phyloP scores from a whole-genome alignment of 148 eudicot genomes.

The Fagopyrum esculentum region DNA sequence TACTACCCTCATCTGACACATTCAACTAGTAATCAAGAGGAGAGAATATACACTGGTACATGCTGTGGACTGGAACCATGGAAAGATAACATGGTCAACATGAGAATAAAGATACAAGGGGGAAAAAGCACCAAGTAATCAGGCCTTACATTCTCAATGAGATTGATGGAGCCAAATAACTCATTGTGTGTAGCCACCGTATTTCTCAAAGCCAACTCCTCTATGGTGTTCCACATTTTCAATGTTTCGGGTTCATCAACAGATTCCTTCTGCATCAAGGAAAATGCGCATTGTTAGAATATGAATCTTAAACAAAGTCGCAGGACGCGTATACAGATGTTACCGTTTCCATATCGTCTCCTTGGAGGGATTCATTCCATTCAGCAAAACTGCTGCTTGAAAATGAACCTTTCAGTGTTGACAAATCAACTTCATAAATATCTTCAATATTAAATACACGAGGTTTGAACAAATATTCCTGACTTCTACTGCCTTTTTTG shows the following conservation, averaged over 20 bases:
- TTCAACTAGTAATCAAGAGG: not conserved
- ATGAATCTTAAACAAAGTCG: not conserved
- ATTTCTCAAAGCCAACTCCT: constrained; percentile 47
- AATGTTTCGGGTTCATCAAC: constrained; percentile 36
- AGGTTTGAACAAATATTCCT: constrained; percentile 75
- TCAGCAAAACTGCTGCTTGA: constrained; percentile 54
- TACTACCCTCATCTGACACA: not conserved
- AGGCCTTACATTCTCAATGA: constrained; percentile 46
- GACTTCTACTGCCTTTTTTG: constrained; percentile 48
- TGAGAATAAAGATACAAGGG: not conserved
- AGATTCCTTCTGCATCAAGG: constrained; percentile 28
- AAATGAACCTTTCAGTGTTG: constrained; percentile 43
- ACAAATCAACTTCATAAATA: constrained; percentile 61
- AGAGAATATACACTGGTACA: not conserved
- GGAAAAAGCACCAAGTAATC: not conserved
- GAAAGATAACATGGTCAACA: not conserved
- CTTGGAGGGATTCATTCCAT: constrained; percentile 69
- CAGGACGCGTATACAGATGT: constrained; percentile 4
- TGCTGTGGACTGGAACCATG: not conserved
- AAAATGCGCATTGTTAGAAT: not conserved
- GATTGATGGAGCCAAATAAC: constrained; percentile 70
- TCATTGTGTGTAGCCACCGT: constrained; percentile 57
- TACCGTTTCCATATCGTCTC: constrained; percentile 44
- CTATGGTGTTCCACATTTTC: constrained; percentile 48
- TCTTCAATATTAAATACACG: constrained; percentile 66